Evolutionary conservation across 345 rosid species (phyloP).

Genomic region (Anacardium occidentale): DNA sequence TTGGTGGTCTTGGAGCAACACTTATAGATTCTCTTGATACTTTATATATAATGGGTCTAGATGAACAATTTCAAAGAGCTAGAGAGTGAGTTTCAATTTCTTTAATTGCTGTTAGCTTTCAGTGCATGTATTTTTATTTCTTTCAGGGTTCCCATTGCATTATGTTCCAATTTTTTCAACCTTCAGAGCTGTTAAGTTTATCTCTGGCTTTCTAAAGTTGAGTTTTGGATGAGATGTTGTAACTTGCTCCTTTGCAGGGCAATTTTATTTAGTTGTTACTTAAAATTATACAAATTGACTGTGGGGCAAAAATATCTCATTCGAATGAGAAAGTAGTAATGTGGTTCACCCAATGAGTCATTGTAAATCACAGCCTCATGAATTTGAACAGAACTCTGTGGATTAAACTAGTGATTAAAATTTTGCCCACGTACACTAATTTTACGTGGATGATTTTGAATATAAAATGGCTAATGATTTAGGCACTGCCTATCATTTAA

Average conservation of each 20-base stretch:
- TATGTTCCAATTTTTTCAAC: background rate
- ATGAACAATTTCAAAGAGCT: slow-evolving; percentile 82
- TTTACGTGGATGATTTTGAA: background rate
- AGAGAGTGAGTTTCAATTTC: slow-evolving; percentile 69
- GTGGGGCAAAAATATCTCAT: background rate
- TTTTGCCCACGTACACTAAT: background rate
- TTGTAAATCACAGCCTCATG: background rate
- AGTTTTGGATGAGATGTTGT: background rate
- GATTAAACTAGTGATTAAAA: background rate
- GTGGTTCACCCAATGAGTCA: background rate
- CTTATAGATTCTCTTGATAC: slow-evolving; percentile 83
- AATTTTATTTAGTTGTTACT: background rate
- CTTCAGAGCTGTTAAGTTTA: background rate
- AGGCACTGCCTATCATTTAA: background rate
- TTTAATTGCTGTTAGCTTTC: background rate
- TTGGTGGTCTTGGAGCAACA: slow-evolving; percentile 99
- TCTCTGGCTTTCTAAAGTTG: background rate
- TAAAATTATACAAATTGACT: background rate
- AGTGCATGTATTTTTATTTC: background rate
- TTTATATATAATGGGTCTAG: slow-evolving; percentile 86
- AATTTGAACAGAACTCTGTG: background rate
- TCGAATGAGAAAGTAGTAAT: background rate
- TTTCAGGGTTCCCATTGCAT: background rate
- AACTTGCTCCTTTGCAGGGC: background rate
- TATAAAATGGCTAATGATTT: background rate